A percentile compares a stretch with the other conserved stretches of the same genome.
Conservation (phyloP, 805 yeast genomes). For the Danielia oregonensis region DNA sequence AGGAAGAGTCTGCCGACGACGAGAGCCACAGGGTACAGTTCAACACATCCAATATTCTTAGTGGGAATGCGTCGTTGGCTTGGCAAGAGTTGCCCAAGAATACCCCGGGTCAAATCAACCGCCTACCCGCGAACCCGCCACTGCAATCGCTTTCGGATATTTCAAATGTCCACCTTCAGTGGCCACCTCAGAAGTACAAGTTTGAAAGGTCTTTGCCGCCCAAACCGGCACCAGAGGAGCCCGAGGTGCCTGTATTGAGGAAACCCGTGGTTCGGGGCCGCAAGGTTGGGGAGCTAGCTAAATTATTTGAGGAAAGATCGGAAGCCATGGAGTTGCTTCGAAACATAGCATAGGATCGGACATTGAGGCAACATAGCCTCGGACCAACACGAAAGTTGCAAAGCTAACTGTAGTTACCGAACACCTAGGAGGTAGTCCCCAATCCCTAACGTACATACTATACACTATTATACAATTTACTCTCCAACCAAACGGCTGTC, state of each 20-base stretch:
- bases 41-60: slow-evolving; percentile 15
- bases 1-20: slow-evolving; percentile 12
- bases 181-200: slow-evolving; percentile 37
- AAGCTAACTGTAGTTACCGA: no score
- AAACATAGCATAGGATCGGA: slow-evolving; percentile 7
- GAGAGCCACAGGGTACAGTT: slow-evolving; percentile 1
- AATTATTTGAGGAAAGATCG: slow-evolving; percentile 57
- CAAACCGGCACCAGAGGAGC: slow-evolving; percentile 1
- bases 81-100: neutral
- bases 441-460: no score
- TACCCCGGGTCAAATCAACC: neutral
- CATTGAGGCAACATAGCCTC: no score
- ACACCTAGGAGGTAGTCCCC: no score
- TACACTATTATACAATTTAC: slow-evolving; percentile 22
- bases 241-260: slow-evolving; percentile 9
- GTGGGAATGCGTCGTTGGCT: slow-evolving; percentile 5
- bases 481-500: slow-evolving; percentile 45
- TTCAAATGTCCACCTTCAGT: slow-evolving; percentile 22
- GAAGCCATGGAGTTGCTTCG: slow-evolving; percentile 34
- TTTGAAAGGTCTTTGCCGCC: slow-evolving; percentile 17
- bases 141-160: neutral
- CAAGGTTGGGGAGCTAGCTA: slow-evolving; percentile 61
- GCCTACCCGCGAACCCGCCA: neutral
- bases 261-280: slow-evolving; percentile 49
- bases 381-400: no score